These are phyloP conservation scores for Aspergillus neoniger DNA, from an alignment of 2,329 filamentous ascomycete genomes.

Conservation along the genomic window DNA sequence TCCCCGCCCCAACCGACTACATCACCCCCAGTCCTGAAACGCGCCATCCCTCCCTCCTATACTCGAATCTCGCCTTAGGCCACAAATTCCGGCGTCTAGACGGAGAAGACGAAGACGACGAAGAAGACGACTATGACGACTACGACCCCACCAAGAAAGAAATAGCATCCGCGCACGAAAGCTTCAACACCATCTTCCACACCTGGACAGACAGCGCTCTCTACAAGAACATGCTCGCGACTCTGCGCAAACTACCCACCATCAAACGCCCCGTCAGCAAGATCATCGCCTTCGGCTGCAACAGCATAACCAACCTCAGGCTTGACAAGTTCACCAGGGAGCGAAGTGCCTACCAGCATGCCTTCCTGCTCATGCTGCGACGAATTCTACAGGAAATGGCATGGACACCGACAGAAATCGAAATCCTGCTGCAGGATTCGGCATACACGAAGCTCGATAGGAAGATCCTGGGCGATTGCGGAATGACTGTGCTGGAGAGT, in stretches of 20 bases:
- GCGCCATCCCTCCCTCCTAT: too few species aligned
- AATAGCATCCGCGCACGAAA: too few species aligned
- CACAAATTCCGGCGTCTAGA: too few species aligned
- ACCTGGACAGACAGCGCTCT: neutral
- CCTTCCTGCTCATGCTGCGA: slow-evolving; percentile 6
- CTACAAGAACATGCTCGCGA: neutral
- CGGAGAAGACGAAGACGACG: too few species aligned
- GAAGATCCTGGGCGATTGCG: slow-evolving; percentile 4
- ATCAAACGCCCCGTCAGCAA: slow-evolving; percentile 3
- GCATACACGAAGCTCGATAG: slow-evolving; percentile 16
- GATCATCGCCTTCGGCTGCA: slow-evolving; percentile 5
- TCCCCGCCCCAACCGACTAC: too few species aligned
- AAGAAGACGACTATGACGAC: too few species aligned
- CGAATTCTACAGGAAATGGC: neutral
- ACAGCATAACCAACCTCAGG: neutral
- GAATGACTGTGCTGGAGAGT: slow-evolving; percentile 15
- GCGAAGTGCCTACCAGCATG: slow-evolving; percentile 12
- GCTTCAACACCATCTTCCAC: neutral
- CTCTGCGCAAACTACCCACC: neutral
- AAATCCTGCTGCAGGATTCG: slow-evolving; percentile 18
- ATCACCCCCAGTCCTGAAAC: too few species aligned
- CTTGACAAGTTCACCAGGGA: neutral
- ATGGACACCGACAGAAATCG: neutral
- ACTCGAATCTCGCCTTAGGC: too few species aligned
- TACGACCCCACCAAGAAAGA: too few species aligned